Percentiles rank a stretch among this genome's conserved stretches.
phyloP scores from a whole-genome alignment of 169 alveolate genomes.

The Eimeria zaria region DNA sequence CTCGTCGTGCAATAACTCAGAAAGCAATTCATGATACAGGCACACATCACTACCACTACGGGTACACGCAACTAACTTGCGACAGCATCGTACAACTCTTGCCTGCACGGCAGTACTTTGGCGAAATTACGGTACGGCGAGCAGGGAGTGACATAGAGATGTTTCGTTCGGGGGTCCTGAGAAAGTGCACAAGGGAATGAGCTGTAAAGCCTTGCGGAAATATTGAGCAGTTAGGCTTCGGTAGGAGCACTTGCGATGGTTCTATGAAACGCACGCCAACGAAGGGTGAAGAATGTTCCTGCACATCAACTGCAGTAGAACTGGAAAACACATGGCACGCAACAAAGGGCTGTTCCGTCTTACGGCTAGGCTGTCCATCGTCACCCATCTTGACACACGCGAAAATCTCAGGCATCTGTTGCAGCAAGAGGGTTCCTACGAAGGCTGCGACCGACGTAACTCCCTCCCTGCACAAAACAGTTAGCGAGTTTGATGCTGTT shows the following conservation, averaged over 20 bases:
- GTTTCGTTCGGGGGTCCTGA: conserved; percentile 50
- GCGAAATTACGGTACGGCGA: conserved; percentile 59
- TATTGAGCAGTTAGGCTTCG: background rate
- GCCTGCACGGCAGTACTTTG: background rate
- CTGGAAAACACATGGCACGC: background rate
- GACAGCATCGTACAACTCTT: conserved; percentile 39
- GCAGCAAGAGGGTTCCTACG: background rate
- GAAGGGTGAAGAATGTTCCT: background rate
- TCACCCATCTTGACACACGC: background rate
- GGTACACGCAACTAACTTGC: conserved; percentile 13
- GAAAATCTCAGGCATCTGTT: background rate
- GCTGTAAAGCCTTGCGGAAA: background rate
- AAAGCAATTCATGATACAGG: background rate
- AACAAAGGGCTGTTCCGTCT: background rate
- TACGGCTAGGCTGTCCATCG: background rate
- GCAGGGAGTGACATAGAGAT: conserved; percentile 53
- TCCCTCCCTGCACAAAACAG: background rate
- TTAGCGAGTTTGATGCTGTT: background rate
- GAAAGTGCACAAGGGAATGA: background rate
- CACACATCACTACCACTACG: background rate
- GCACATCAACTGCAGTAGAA: background rate
- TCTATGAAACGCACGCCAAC: background rate
- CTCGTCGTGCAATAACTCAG: background rate
- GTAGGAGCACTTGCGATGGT: background rate
- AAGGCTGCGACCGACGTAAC: background rate